Percentiles rank a stretch among this genome's conserved stretches.
Conservation (phyloP, 805 yeast species). For the Saccharomycopsis guyanensis region DNA sequence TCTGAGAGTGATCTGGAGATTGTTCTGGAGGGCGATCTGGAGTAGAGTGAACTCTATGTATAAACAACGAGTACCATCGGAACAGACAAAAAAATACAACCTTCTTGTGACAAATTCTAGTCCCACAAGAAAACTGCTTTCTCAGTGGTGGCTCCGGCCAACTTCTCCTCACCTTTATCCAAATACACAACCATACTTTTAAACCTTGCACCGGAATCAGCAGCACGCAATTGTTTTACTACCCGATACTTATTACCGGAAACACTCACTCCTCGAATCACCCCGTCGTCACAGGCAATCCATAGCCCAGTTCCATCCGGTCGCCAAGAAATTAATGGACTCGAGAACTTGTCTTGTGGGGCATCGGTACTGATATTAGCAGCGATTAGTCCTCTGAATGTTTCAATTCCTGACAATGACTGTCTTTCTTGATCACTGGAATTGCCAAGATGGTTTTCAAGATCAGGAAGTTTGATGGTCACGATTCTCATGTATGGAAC, state of each 20-base stretch:
- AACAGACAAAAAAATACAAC: too few relatives aligned
- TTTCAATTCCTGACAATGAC: constrained; percentile 26
- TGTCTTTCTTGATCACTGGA: constrained; percentile 1
- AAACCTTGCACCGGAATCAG: constrained; percentile 2
- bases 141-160: constrained; percentile 2
- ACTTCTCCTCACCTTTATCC: background rate
- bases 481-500: constrained; percentile 69
- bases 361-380: constrained; percentile 42
- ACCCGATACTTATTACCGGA: constrained; percentile 29
- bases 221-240: constrained; percentile 19
- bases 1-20: too few relatives aligned
- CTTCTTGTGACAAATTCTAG: too few relatives aligned
- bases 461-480: constrained; percentile 38
- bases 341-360: constrained; percentile 64
- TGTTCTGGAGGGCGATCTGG: too few relatives aligned
- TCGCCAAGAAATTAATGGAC: constrained; percentile 42
- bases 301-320: constrained; percentile 44
- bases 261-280: constrained; percentile 51
- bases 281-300: constrained; percentile 66
- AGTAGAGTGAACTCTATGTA: too few relatives aligned
- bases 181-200: background rate
- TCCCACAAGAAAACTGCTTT: too few relatives aligned
- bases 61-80: too few relatives aligned
- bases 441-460: background rate
- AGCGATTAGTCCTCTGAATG: constrained; percentile 30